Evolutionary conservation across 208 protist genomes (phyloP).

Genomic region (Leishmania tarentolae): DNA sequence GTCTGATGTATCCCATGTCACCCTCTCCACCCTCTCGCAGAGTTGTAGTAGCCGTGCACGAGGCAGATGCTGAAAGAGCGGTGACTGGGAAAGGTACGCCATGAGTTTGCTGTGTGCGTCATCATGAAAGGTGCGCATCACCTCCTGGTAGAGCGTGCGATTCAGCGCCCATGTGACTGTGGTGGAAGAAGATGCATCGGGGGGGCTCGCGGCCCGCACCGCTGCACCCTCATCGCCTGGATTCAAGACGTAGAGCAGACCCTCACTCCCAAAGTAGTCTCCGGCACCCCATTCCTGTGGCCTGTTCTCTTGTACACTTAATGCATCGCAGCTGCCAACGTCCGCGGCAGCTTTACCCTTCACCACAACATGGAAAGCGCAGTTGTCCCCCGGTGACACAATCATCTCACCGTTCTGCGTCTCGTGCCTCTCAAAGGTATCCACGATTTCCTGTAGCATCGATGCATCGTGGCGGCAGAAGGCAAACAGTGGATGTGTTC

Average conservation of each 20-base stretch:
- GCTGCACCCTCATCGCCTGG: not conserved
- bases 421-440: slow-evolving; percentile 14
- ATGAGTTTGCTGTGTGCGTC: not conserved
- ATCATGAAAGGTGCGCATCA: slow-evolving; percentile 13
- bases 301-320: not conserved
- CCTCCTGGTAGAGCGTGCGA: slow-evolving; percentile 15
- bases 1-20: not conserved
- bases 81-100: slow-evolving; percentile 4
- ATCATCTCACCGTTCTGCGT: slow-evolving; percentile 4
- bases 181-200: not conserved
- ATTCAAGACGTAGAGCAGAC: slow-evolving; percentile 11
- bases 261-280: slow-evolving; percentile 11
- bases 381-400: not conserved
- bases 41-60: slow-evolving; percentile 4
- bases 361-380: slow-evolving; percentile 25
- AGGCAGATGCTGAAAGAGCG: slow-evolving; percentile 11
- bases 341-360: slow-evolving; percentile 5
- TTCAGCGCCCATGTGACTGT: slow-evolving; percentile 20
- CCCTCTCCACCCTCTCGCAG: not conserved
- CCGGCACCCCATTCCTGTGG: slow-evolving; percentile 10
- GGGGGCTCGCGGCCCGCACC: not conserved
- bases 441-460: slow-evolving; percentile 12
- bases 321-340: not conserved
- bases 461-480: not conserved
- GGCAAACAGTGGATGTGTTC: slow-evolving; percentile 13